These are phyloP conservation scores for Fraxinus floribunda DNA, from an alignment of 305 asterid genomes.

Conservation along the genomic window DNA sequence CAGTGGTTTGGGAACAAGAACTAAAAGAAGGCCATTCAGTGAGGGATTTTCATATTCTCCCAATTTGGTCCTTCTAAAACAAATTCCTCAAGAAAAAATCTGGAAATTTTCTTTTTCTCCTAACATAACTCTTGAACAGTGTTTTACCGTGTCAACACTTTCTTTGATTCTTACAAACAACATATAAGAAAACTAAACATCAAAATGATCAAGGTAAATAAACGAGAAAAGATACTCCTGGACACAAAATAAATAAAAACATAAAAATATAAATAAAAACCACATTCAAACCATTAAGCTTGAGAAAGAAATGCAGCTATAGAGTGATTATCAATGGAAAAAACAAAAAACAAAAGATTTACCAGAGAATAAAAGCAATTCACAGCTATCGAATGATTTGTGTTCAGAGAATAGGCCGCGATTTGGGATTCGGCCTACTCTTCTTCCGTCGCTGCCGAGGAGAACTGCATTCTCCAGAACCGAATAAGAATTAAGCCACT, in stretches of 20 bases:
- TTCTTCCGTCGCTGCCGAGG: neutral
- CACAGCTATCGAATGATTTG: neutral
- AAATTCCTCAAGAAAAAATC: neutral
- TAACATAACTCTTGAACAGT: neutral
- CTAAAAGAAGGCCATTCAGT: neutral
- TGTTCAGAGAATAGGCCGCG: neutral
- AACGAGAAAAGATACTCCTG: neutral
- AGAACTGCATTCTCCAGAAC: neutral
- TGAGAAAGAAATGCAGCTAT: neutral
- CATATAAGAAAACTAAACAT: neutral
- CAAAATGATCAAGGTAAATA: neutral
- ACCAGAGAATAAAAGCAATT: slow-evolving; percentile 1
- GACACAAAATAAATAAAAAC: neutral
- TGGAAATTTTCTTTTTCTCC: neutral
- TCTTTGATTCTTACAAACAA: neutral
- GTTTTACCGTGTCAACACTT: neutral
- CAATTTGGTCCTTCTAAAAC: neutral
- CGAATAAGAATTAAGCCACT: neutral
- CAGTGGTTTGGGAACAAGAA: neutral
- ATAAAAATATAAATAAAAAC: no score
- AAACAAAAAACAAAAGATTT: neutral
- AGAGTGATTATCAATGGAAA: neutral
- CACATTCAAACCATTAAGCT: neutral
- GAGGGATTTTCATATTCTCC: neutral
- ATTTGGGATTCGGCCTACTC: slow-evolving; percentile 1